Base-by-base conservation (phyloP, 495 filamentous ascomycete species). In the Aspergillus carlsbadensis region DNA sequence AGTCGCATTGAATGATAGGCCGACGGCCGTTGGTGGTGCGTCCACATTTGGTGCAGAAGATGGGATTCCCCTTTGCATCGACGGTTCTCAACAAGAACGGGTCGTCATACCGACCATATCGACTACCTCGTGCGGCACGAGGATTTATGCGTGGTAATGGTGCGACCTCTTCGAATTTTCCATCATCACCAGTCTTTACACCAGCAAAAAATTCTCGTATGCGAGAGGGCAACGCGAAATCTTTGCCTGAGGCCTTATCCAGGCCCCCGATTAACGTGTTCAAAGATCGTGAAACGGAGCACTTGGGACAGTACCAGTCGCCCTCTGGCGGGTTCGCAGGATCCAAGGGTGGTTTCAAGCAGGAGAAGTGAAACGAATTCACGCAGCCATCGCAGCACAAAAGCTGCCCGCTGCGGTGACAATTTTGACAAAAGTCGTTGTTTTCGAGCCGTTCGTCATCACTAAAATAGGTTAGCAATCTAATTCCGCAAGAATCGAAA, bases 341-440 rank as follows among this genome's bases (percentile, higher is more conserved):
- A 45, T 84, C 77, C 59, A 92, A 72, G 5, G 90, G 88, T 51
- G 93, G 92, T 63, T 93, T 85, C 41, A 91, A 76, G 68, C 94
- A 98, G 41, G 76, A 76, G 65, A 91, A 90, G 69, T 98, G 94
- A 71, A 91, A 96, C 0, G 91, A 88, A 42, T 87, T 84, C 15
- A 82, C 79, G 74, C 94, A 98, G 44, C 87, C 87, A 70, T 98
- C 94, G 69, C 94, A 98, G 73, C 93, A 96, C 54, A 98, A 75
- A 22, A 98, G 76, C 49, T 87, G 79, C n/a, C 94, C 94, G 50
- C 82, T 86, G 37, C 85, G 84, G 60, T 86, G 83, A 71, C 94
- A 98, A 10, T 90, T 80, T 45, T 82, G 80, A 72, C 94, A 98
- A 62, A 86, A 84, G 61, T 98, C 94, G 60, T 91, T 88, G 66